Evolutionary conservation across 805 yeast species (phyloP).

Genomic region (Candida dendrica): DNA sequence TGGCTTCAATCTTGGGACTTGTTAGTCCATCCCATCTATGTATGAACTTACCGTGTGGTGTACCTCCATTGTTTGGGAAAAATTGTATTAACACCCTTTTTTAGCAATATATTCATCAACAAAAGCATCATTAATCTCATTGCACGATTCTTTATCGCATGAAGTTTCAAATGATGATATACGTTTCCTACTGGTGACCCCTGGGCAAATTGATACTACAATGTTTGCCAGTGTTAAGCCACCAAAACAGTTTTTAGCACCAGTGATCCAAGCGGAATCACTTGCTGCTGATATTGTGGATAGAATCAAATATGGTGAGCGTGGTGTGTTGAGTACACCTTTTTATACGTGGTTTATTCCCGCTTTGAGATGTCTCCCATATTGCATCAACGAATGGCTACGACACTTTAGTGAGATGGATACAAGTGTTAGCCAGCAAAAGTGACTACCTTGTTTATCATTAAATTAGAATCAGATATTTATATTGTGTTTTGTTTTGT

Average conservation of each 20-base stretch:
- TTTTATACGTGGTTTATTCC: slow-evolving; percentile 69
- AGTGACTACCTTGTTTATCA: background rate
- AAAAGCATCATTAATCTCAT: slow-evolving; percentile 74
- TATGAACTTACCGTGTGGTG: too few species aligned
- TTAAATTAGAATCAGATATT: background rate
- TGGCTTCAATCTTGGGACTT: slow-evolving; percentile 76
- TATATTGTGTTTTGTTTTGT: too few species aligned
- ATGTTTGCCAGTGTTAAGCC: slow-evolving; percentile 74
- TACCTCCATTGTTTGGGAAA: too few species aligned
- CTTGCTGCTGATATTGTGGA: slow-evolving; percentile 52
- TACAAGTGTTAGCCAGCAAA: slow-evolving; percentile 12
- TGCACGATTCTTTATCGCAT: slow-evolving; percentile 75
- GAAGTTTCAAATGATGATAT: slow-evolving; percentile 58
- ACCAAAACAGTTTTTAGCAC: slow-evolving; percentile 72
- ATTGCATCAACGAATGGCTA: slow-evolving; percentile 33
- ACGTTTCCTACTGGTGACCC: slow-evolving; percentile 66
- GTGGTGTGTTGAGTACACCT: slow-evolving; percentile 69
- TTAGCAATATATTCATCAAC: slow-evolving; percentile 72
- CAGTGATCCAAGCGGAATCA: slow-evolving; percentile 52
- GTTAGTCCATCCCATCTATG: slow-evolving; percentile 67
- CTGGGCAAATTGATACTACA: slow-evolving; percentile 75
- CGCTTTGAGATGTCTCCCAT: slow-evolving; percentile 60
- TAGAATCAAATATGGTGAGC: slow-evolving; percentile 51
- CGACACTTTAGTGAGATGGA: slow-evolving; percentile 68
- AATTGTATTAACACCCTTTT: background rate